These are phyloP conservation scores for Tephrocybe rancida DNA, from an alignment of 768 basidiomycete genomes.

Conservation along the genomic window DNA sequence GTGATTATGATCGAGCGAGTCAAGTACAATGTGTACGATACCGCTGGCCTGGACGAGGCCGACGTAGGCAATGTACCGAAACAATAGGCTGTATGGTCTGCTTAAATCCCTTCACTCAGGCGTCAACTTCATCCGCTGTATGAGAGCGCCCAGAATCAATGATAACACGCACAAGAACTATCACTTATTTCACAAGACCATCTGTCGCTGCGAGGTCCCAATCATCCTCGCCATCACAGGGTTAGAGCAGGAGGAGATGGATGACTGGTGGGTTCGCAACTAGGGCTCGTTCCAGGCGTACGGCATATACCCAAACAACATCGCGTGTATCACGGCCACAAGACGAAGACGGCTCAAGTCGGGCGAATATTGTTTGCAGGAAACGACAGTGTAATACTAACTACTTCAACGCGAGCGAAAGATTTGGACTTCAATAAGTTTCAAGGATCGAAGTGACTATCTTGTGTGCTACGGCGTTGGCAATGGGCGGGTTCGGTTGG, in stretches of 20 bases:
- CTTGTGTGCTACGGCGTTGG: too few relatives aligned
- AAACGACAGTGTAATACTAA: too few relatives aligned
- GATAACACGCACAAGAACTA: conserved; percentile 30
- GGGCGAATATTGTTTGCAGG: conserved; percentile 17
- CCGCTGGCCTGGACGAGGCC: too few relatives aligned
- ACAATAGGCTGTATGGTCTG: conserved; percentile 18
- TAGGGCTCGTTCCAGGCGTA: conserved; percentile 27
- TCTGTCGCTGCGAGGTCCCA: conserved; percentile 40
- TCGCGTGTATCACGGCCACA: too few relatives aligned
- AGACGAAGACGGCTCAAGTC: too few relatives aligned
- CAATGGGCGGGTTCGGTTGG: too few relatives aligned
- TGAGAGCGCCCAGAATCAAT: neutral
- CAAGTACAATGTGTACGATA: conserved; percentile 30
- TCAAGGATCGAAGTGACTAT: too few relatives aligned
- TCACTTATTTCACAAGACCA: conserved; percentile 34
- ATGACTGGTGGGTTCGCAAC: conserved; percentile 38
- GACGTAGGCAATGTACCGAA: too few relatives aligned
- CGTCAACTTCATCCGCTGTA: neutral
- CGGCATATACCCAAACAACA: conserved; percentile 29
- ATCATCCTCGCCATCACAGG: conserved; percentile 39
- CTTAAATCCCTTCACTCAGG: conserved; percentile 30
- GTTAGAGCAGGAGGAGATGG: conserved; percentile 28
- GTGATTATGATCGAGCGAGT: conserved; percentile 21
- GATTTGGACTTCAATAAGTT: too few relatives aligned
- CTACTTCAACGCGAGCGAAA: too few relatives aligned